Evolutionary conservation across 2,329 filamentous ascomycete genomes (phyloP).

Genomic region (Pseudogymnoascus verrucosus): DNA sequence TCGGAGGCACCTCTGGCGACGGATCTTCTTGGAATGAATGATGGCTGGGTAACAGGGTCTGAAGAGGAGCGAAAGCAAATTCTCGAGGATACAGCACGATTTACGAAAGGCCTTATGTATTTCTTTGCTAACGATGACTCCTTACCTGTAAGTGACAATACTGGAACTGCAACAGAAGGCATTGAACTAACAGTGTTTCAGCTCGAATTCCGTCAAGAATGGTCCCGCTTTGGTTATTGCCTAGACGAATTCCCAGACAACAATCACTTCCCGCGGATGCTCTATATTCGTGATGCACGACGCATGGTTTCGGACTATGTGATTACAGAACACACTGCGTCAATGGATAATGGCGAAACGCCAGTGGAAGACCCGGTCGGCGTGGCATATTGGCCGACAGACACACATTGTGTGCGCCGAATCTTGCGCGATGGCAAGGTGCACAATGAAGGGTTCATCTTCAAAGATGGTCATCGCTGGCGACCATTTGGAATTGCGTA

Average conservation of each 20-base stretch:
- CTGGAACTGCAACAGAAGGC: background rate
- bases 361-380: slow-evolving; percentile 14
- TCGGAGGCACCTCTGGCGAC: slow-evolving; percentile 18
- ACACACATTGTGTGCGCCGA: slow-evolving; percentile 21
- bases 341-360: slow-evolving; percentile 10
- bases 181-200: background rate
- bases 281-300: slow-evolving; percentile 26
- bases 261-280: slow-evolving; percentile 21
- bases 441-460: slow-evolving; percentile 22
- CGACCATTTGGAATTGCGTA: slow-evolving; percentile 17
- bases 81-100: slow-evolving; percentile 10
- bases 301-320: slow-evolving; percentile 22
- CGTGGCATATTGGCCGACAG: slow-evolving; percentile 22
- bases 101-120: background rate
- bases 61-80: slow-evolving; percentile 14
- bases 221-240: slow-evolving; percentile 21
- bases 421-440: slow-evolving; percentile 18
- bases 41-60: slow-evolving; percentile 14
- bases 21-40: slow-evolving; percentile 21
- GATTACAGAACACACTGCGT: slow-evolving; percentile 20
- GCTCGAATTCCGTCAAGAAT: slow-evolving; percentile 13
- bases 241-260: slow-evolving; percentile 25
- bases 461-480: slow-evolving; percentile 17
- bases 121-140: background rate
- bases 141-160: background rate